phyloP scores from a whole-genome alignment of 2,329 filamentous ascomycete species.

The Penicillium expansum region DNA sequence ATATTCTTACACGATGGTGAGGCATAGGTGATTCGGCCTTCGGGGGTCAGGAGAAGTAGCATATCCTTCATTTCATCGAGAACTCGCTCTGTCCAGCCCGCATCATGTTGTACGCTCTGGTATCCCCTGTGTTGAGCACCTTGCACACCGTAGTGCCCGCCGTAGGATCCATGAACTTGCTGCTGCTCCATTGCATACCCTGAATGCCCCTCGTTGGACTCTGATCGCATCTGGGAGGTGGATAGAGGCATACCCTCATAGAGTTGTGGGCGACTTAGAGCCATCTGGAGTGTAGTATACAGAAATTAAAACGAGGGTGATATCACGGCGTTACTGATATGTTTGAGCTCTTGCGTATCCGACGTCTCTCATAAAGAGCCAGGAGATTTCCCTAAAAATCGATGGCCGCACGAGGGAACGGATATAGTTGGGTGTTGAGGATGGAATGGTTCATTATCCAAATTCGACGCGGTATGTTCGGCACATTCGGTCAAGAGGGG shows the following conservation, averaged over 20 bases:
- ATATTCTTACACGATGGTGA: conserved; percentile 73
- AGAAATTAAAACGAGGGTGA: neutral
- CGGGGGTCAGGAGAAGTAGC: conserved; percentile 78
- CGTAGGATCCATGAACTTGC: conserved; percentile 11
- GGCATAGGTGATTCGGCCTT: conserved; percentile 80
- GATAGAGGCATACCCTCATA: conserved; percentile 13
- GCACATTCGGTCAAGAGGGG: neutral
- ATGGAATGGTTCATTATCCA: conserved; percentile 4
- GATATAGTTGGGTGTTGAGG: neutral
- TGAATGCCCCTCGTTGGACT: conserved; percentile 12
- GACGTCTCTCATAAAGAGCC: neutral
- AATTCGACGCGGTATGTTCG: neutral
- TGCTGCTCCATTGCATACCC: conserved; percentile 12
- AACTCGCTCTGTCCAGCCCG: conserved; percentile 83
- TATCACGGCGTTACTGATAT: neutral
- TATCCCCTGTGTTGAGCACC: conserved; percentile 11
- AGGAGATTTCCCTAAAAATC: neutral
- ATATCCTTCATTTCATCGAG: conserved; percentile 88
- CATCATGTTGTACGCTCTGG: conserved; percentile 56
- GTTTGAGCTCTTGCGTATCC: neutral
- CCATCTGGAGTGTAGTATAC: conserved; percentile 10
- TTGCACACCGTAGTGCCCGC: conserved; percentile 13
- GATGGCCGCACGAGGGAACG: neutral
- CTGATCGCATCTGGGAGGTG: conserved; percentile 5
- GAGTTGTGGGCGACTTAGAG: conserved; percentile 12